Evolutionary conservation across 768 basidiomycete genomes (phyloP).

Genomic region (Hygrophorus pudorinus): DNA sequence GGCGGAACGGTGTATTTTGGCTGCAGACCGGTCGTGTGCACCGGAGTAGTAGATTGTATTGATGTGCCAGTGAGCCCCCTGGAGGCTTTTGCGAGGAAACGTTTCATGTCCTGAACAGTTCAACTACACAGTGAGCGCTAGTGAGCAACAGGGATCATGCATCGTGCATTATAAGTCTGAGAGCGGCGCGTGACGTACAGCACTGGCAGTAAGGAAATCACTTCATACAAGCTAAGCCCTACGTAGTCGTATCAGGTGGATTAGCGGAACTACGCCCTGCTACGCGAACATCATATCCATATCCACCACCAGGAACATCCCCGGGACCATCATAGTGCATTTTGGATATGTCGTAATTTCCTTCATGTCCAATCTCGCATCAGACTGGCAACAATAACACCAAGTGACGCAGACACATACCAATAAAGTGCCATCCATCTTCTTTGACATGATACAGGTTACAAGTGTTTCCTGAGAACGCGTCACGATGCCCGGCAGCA

Average conservation of each 20-base stretch:
- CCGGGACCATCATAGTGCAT: slow-evolving; percentile 88
- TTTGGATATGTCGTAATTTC: slow-evolving; percentile 85
- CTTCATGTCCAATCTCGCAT: slow-evolving; percentile 28
- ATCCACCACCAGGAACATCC: slow-evolving; percentile 54
- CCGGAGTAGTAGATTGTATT: slow-evolving; percentile 10
- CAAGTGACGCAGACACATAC: slow-evolving; percentile 31
- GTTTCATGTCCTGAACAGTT: slow-evolving; percentile 25
- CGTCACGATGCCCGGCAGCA: slow-evolving; percentile 94
- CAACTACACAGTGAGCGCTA: background rate
- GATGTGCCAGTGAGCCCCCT: slow-evolving; percentile 25
- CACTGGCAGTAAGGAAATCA: too few species aligned
- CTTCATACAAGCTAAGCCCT: background rate
- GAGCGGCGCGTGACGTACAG: too few species aligned
- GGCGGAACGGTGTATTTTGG: slow-evolving; percentile 59
- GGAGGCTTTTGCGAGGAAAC: slow-evolving; percentile 26
- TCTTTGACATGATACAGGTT: slow-evolving; percentile 95
- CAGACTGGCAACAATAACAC: background rate
- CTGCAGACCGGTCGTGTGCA: slow-evolving; percentile 29
- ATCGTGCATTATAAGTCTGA: too few species aligned
- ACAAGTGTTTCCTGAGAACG: slow-evolving; percentile 91
- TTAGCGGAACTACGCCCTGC: slow-evolving; percentile 46
- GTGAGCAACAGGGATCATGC: too few species aligned
- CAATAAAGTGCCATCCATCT: slow-evolving; percentile 93
- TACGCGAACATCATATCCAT: slow-evolving; percentile 72
- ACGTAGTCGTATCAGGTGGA: slow-evolving; percentile 25